Evolutionary conservation across 169 alveolate genomes (phyloP), one percentile per base, ranked within the genome.

Genomic region (Cryptosporidium viatorum): DNA sequence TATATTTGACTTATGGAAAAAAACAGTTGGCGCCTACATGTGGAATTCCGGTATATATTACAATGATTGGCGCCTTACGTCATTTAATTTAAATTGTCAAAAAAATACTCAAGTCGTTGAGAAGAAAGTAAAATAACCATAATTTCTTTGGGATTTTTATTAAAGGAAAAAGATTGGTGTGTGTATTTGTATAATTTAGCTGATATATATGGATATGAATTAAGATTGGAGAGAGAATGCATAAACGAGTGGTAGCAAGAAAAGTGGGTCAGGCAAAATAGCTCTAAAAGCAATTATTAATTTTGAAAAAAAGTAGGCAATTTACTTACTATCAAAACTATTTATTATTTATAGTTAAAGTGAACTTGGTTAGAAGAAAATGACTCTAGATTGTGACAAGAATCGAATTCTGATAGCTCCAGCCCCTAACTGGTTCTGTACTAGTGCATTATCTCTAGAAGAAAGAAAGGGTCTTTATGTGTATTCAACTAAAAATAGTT

Each of bases 401-500:
- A 71, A 51, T 14, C 29, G 51, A 21, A 80, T 80, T 41, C 14
- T 80, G 52, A n/a, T 80, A 62, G 65, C 89, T 14, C 89, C 89
- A 10, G 69, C 89, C 5, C 89, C 89, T 1, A 80, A 80, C 14
- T 80, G 89, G 89, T 80, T 31, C 48, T 62, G 68, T 48, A 41
- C 4, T 4, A 31, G 70, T 37, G 55, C 89, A 16, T 35, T 80
- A 43, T 59, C 67, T 12, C n/a, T 80, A n/a, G 80, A 80, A 9
- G 39, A 18, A 16, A 37, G 23, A 9, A 45, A n/a, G 12, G 74
- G 67, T 4, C 3, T 59, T n/a, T 80, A 80, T 26, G 62, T 52
- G 1, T 80, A 62, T 45, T 60, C 80, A 9, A 60, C 80, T 18
- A 80, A 80, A 55, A 80, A 80, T n/a, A 80, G 89, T 29, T 37